Evolutionary conservation across 805 yeast species (phyloP).

Genomic region (Maudiozyma barnettii): DNA sequence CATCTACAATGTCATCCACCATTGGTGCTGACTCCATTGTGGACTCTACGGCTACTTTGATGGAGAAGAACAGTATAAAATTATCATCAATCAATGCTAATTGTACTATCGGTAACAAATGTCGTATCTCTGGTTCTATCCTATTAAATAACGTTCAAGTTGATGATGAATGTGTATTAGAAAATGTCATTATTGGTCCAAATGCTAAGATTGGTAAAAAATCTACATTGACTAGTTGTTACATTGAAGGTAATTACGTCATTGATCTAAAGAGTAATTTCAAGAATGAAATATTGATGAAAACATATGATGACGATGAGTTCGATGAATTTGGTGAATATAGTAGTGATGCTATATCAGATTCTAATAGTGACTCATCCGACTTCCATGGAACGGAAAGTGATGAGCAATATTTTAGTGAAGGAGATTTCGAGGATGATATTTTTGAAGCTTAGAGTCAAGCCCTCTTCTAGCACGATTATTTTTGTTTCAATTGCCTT

Average conservation of each 20-base stretch:
- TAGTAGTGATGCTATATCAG: conserved; percentile 24
- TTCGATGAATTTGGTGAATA: conserved; percentile 10
- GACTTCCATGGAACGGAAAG: conserved; percentile 28
- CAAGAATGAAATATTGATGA: conserved; percentile 51
- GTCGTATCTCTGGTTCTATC: conserved; percentile 81
- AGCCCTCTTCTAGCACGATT: not conserved
- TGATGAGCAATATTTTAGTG: conserved; percentile 32
- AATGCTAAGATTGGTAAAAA: conserved; percentile 55
- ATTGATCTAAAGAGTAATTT: conserved; percentile 46
- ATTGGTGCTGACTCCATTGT: conserved; percentile 82
- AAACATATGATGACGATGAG: conserved; percentile 16
- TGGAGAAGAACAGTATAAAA: conserved; percentile 80
- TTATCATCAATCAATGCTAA: conserved; percentile 69
- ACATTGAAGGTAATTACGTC: conserved; percentile 69
- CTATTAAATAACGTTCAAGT: conserved; percentile 59
- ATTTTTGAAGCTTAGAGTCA: conserved; percentile 45
- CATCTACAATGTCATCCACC: conserved; percentile 55
- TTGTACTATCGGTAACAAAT: conserved; percentile 74
- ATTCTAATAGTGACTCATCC: conserved; percentile 25
- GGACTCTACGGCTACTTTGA: conserved; percentile 57
- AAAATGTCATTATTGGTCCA: conserved; percentile 80
- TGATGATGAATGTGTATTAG: conserved; percentile 67
- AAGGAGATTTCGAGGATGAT: conserved; percentile 43
- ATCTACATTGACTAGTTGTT: conserved; percentile 65
- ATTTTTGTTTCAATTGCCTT: not conserved